These are phyloP conservation scores for Cenchrus americanus DNA, from an alignment of 176 grass and related monocot genomes.

Conservation along the genomic window DNA sequence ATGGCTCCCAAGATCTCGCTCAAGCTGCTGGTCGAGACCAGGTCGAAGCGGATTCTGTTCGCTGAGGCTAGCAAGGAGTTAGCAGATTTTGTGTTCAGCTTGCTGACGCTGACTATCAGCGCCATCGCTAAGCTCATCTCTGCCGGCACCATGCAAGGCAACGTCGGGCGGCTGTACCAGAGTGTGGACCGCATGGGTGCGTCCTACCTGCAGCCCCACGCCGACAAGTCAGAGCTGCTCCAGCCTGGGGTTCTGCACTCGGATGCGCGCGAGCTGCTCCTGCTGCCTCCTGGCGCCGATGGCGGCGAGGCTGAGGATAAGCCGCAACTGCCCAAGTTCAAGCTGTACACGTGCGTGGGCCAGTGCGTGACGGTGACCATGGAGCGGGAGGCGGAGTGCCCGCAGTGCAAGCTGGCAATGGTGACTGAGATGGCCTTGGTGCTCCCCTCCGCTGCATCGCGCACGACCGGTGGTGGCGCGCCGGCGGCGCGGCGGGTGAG, in stretches of 20 bases:
- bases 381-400: constrained; percentile 27
- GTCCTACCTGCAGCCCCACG: too few species aligned
- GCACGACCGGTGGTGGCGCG: background rate
- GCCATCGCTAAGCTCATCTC: too few species aligned
- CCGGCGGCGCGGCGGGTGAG: too few species aligned
- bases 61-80: too few species aligned
- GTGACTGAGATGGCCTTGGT: background rate
- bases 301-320: background rate
- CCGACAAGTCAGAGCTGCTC: constrained; percentile 16
- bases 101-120: too few species aligned
- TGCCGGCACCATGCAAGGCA: too few species aligned
- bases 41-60: too few species aligned
- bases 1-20: too few species aligned
- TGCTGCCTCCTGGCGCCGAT: background rate
- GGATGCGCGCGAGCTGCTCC: constrained; percentile 26
- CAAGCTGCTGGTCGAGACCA: too few species aligned
- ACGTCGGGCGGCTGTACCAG: too few species aligned
- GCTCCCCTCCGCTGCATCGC: background rate
- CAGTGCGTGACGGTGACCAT: constrained; percentile 40
- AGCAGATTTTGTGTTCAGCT: too few species aligned
- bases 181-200: too few species aligned
- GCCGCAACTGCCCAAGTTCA: constrained; percentile 29
- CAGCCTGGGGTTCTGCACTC: constrained; percentile 33
- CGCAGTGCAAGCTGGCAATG: constrained; percentile 43
- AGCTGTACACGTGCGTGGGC: constrained; percentile 31